Evolutionary conservation across 176 grass and related monocot genomes (phyloP).

Genomic region (Tillandsia leiboldiana): DNA sequence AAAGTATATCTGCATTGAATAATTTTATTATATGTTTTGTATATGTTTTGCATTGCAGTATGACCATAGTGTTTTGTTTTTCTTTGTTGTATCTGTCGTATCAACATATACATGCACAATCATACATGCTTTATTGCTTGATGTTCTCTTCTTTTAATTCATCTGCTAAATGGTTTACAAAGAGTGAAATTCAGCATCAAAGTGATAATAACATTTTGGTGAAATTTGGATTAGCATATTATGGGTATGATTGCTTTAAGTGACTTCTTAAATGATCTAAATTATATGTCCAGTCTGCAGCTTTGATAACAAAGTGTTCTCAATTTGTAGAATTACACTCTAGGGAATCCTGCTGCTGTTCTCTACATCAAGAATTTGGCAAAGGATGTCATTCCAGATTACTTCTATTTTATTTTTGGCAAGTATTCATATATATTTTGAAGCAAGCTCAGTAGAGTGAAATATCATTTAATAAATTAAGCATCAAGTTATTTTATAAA

Average conservation of each 20-base stretch:
- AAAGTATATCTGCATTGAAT: neutral
- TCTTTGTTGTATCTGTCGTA: neutral
- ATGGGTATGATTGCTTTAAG: neutral
- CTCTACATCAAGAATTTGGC: slow-evolving; percentile 94
- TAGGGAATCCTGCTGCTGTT: slow-evolving; percentile 66
- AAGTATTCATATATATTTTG: too few species aligned
- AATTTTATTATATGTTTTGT: neutral
- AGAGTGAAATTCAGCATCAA: neutral
- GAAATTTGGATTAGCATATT: neutral
- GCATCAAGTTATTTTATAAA: too few species aligned
- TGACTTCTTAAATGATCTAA: neutral
- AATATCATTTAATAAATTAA: too few species aligned
- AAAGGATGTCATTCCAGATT: too few species aligned
- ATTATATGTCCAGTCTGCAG: too few species aligned
- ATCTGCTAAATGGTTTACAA: neutral
- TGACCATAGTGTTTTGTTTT: neutral
- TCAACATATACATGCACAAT: neutral
- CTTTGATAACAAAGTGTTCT: too few species aligned
- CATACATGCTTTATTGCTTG: neutral
- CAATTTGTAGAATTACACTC: neutral
- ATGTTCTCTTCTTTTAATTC: neutral
- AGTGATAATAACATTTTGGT: neutral
- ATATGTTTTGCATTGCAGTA: neutral
- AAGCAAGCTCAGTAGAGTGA: too few species aligned
- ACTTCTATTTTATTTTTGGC: too few species aligned